Conservation (phyloP, 1,139 yeast genomes). For the Scheffersomyces titani region DNA sequence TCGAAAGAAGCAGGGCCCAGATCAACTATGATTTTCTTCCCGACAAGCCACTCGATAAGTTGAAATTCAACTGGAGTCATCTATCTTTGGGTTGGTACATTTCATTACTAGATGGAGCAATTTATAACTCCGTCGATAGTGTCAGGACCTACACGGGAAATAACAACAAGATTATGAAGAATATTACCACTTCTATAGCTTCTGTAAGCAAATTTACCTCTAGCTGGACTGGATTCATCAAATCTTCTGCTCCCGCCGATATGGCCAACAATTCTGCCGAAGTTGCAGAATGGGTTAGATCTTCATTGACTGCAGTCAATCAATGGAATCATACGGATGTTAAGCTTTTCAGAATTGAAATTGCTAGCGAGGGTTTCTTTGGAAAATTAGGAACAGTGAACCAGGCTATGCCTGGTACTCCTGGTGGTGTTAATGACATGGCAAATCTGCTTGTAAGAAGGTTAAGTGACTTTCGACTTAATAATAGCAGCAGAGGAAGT, state of each 20-base stretch:
- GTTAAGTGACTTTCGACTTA: constrained; percentile 45
- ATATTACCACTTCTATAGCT: constrained; percentile 42
- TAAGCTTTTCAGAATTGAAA: constrained; percentile 59
- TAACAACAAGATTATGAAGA: constrained; percentile 31
- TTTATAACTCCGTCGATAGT: constrained; percentile 50
- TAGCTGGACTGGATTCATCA: constrained; percentile 37
- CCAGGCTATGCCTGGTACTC: constrained; percentile 29
- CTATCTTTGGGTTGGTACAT: constrained; percentile 77
- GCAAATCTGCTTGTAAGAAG: constrained; percentile 51
- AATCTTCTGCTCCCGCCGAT: constrained; percentile 6
- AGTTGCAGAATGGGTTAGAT: constrained; percentile 22
- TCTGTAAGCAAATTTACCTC: constrained; percentile 47
- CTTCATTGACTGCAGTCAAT: constrained; percentile 33
- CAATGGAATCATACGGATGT: constrained; percentile 70
- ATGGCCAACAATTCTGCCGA: constrained; percentile 6
- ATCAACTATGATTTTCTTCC: constrained; percentile 39
- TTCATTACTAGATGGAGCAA: constrained; percentile 64
- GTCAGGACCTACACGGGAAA: constrained; percentile 23
- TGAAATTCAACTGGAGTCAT: constrained; percentile 62
- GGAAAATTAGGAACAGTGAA: constrained; percentile 21
- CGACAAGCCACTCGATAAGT: constrained; percentile 43
- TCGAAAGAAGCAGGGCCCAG: constrained; percentile 19
- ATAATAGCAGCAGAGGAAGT: constrained; percentile 22
- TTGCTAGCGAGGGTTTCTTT: constrained; percentile 38
- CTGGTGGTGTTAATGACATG: constrained; percentile 54